phyloP scores from a whole-genome alignment of 768 basidiomycete genomes.

The Collybiopsis confluens region DNA sequence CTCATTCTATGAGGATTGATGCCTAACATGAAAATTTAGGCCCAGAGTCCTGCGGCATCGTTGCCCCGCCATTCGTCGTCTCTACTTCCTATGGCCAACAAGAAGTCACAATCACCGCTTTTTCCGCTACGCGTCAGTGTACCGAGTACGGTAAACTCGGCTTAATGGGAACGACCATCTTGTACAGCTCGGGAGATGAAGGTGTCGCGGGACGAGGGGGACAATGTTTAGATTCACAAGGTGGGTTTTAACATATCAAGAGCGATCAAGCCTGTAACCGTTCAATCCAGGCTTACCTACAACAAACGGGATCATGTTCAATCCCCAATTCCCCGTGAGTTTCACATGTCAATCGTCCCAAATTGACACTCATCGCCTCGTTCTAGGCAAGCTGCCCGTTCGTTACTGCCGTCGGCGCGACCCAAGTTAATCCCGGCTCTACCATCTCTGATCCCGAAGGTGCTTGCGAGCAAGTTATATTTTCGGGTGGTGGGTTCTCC shows the following conservation, averaged over 20 bases:
- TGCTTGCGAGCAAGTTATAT: slow-evolving; percentile 43
- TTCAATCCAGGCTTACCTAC: slow-evolving; percentile 9
- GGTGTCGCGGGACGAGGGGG: slow-evolving; percentile 31
- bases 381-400: slow-evolving; percentile 40
- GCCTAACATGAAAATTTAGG: slow-evolving; percentile 14
- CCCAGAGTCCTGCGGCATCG: slow-evolving; percentile 32
- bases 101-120: slow-evolving; percentile 24
- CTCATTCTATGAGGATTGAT: too few relatives aligned
- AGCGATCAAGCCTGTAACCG: not conserved
- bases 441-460: slow-evolving; percentile 39
- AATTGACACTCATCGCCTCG: slow-evolving; percentile 12
- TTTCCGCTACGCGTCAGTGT: slow-evolving; percentile 32
- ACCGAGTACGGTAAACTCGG: slow-evolving; percentile 33
- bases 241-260: slow-evolving; percentile 4
- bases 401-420: slow-evolving; percentile 48
- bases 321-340: slow-evolving; percentile 17
- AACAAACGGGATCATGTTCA: slow-evolving; percentile 19
- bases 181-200: slow-evolving; percentile 32
- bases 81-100: slow-evolving; percentile 34
- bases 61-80: slow-evolving; percentile 30
- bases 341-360: not conserved
- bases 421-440: slow-evolving; percentile 41
- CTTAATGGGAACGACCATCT: slow-evolving; percentile 30
- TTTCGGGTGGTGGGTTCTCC: slow-evolving; percentile 51
- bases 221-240: slow-evolving; percentile 17